A percentile compares a stretch with the other conserved stretches of the same genome.
Conservation (phyloP, 169 alveolate species). For the Plasmodium knowlesi region DNA sequence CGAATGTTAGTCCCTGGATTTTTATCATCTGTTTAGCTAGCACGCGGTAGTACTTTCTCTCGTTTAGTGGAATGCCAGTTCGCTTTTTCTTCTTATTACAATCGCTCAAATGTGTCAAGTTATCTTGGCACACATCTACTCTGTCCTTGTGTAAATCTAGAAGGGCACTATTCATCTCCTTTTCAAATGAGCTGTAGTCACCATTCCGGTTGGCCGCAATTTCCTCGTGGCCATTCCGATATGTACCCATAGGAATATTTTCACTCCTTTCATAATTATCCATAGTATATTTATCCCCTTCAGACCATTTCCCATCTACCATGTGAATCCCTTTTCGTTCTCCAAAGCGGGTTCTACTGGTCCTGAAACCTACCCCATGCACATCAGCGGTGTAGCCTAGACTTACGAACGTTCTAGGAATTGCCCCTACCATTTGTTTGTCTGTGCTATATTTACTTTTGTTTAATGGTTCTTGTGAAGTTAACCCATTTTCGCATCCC, state of each 20-base stretch:
- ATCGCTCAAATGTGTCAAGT: not conserved
- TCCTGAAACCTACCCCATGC: not conserved
- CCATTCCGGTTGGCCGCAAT: not conserved
- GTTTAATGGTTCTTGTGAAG: not conserved
- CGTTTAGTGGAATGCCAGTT: constrained; percentile 81
- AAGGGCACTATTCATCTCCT: constrained; percentile 7
- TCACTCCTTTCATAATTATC: not conserved
- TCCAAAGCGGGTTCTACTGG: not conserved
- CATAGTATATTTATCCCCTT: not conserved
- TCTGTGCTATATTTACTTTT: not conserved
- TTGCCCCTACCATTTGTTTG: not conserved
- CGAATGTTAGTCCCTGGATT: constrained; percentile 84
- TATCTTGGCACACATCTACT: not conserved
- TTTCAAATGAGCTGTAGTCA: not conserved
- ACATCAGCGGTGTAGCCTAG: not conserved
- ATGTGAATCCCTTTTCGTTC: not conserved
- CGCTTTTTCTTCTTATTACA: constrained; percentile 56
- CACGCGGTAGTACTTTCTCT: constrained; percentile 78
- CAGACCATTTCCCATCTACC: not conserved
- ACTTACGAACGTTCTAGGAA: not conserved
- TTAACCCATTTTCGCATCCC: not conserved
- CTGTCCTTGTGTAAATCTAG: not conserved
- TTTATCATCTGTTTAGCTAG: constrained; percentile 78
- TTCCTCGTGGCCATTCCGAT: not conserved
- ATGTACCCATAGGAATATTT: not conserved